These are phyloP conservation scores for Xylariaceae sp. DNA, from an alignment of 2,329 filamentous ascomycete genomes.

Conservation along the genomic window DNA sequence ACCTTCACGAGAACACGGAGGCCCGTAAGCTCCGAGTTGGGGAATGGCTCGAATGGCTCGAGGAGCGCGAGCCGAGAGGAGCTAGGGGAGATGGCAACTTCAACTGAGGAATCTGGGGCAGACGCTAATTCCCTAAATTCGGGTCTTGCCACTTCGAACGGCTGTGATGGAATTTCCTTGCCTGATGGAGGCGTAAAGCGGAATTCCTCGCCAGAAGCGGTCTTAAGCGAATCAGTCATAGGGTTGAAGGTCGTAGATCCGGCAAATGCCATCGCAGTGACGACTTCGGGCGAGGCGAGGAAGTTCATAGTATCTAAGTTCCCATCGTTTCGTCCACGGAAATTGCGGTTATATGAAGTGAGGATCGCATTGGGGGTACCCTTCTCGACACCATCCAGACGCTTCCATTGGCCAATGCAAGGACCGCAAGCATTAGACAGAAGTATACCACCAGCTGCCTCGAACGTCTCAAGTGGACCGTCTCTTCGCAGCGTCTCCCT, in stretches of 20 bases:
- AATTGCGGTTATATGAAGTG: conserved; percentile 98
- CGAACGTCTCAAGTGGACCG: conserved; percentile 80
- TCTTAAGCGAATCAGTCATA: conserved; percentile 78
- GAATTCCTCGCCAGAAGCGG: conserved; percentile 78
- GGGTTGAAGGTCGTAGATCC: conserved; percentile 95
- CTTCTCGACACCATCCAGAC: conserved; percentile 80
- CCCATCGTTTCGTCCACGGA: conserved; percentile 93
- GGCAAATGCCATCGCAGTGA: conserved; percentile 93
- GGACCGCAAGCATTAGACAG: conserved; percentile 94
- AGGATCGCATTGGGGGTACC: conserved; percentile 91
- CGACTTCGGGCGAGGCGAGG: conserved; percentile 91
- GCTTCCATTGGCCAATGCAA: conserved; percentile 93
- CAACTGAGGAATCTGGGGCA: conserved; percentile 65
- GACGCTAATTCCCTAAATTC: conserved; percentile 68
- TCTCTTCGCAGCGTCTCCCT: conserved; percentile 90
- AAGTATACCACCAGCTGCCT: conserved; percentile 80
- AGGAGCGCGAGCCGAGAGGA: conserved; percentile 88
- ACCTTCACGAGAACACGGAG: conserved; percentile 93
- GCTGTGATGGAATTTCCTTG: conserved; percentile 56
- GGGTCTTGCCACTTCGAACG: conserved; percentile 72
- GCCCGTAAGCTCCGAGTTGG: conserved; percentile 67
- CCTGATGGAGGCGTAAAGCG: conserved; percentile 79
- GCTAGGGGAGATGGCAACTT: conserved; percentile 78
- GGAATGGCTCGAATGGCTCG: conserved; percentile 87
- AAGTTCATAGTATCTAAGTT: conserved; percentile 99